phyloP scores from a whole-genome alignment of 2,329 filamentous ascomycete species.

The Cordyceps militaris region DNA sequence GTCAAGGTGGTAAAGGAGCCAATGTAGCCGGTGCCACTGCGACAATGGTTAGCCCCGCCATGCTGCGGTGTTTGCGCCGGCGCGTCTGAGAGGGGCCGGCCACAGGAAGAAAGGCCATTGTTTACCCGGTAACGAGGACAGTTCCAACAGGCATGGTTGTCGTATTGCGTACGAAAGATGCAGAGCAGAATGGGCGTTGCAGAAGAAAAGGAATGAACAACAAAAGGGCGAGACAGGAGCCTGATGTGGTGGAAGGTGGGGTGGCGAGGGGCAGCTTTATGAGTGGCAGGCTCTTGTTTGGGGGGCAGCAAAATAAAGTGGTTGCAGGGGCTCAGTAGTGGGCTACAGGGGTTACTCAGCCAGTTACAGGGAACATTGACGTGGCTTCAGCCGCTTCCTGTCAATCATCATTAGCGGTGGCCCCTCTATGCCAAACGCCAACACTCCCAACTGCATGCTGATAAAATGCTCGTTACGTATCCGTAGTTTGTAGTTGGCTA shows the following conservation, averaged over 20 bases:
- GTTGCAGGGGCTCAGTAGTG: neutral
- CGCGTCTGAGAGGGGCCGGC: neutral
- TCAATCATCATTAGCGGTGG: no score
- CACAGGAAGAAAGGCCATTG: slow-evolving; percentile 11
- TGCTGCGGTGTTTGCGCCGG: neutral
- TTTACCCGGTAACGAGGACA: slow-evolving; percentile 87
- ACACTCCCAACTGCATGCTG: no score
- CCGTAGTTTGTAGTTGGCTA: no score
- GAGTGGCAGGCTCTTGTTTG: neutral
- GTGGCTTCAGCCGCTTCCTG: no score
- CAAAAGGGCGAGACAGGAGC: slow-evolving; percentile 4
- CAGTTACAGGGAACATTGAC: no score
- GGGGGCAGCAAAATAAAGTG: neutral
- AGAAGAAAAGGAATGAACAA: slow-evolving; percentile 1
- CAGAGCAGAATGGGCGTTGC: slow-evolving; percentile 20
- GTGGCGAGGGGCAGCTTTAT: slow-evolving; percentile 3
- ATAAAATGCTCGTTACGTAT: no score
- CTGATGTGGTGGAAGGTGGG: slow-evolving; percentile 1
- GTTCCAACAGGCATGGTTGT: slow-evolving; percentile 69
- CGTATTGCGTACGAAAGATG: neutral
- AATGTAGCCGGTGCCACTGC: slow-evolving; percentile 96
- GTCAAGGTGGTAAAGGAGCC: slow-evolving; percentile 93
- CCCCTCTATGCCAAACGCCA: no score
- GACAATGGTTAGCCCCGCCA: slow-evolving; percentile 14
- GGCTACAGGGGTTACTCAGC: no score